Conservation (phyloP, 139 green algal genomes). For the Chlamydomonas schloesseri region DNA sequence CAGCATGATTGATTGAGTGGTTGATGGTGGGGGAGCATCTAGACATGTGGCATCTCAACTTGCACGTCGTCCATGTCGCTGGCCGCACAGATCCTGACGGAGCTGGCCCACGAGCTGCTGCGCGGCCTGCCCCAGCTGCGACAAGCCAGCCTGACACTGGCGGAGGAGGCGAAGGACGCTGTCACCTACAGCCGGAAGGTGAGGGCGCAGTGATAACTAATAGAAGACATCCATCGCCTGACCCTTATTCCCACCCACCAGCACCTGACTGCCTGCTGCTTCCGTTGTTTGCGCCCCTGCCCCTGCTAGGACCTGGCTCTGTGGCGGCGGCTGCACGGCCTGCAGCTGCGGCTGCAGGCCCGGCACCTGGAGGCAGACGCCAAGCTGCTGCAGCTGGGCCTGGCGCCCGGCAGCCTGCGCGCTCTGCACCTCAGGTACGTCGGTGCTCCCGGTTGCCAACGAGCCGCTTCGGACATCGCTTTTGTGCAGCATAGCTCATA, state of each 20-base stretch:
- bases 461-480: too few species aligned
- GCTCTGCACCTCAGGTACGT: constrained; percentile 27
- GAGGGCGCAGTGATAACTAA: too few species aligned
- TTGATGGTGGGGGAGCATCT: too few species aligned
- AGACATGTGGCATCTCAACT: too few species aligned
- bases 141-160: not conserved
- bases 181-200: not conserved
- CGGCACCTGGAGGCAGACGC: not conserved
- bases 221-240: too few species aligned
- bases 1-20: too few species aligned
- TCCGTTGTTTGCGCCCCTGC: not conserved
- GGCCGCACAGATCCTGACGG: not conserved
- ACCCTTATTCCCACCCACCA: too few species aligned
- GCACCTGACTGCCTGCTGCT: not conserved
- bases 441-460: too few species aligned
- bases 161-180: too few species aligned
- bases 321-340: not conserved
- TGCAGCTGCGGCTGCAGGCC: not conserved
- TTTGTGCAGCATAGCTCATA: too few species aligned
- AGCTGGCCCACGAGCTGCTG: not conserved
- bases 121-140: not conserved
- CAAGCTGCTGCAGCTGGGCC: not conserved
- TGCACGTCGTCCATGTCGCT: too few species aligned
- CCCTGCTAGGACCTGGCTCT: not conserved
- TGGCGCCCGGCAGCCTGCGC: not conserved